Base-by-base conservation (phyloP, 1,284 basidiomycete genomes). In the Ganoderma sp. region DNA sequence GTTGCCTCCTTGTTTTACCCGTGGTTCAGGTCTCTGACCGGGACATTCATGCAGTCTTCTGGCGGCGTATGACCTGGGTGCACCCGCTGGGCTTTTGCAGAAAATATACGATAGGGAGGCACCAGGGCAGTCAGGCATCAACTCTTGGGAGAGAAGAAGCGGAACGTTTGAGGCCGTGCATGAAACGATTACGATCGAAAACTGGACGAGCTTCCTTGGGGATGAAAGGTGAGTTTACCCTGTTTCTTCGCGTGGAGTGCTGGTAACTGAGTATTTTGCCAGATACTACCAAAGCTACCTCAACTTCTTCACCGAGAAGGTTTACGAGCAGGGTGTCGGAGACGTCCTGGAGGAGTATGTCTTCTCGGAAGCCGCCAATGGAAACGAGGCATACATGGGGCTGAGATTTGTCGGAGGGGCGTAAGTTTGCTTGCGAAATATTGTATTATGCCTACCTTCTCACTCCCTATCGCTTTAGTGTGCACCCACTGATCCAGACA, bases 61-160 rank as follows among this genome's bases (percentile, higher is more conserved):
- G 0, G 88, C 90, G 1, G 86, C 88, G 2, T 92, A 91, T 72
- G 87, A 91, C 68, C 78, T 92, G 25, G 90, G 90, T 0, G 89
- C 88, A 0, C 74, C 87, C 0, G 74, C 85, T 0, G 78, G 81
- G 19, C 79, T 88, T 14, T 71, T 92, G 50, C 81, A 86, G 69
- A 82, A 84, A 48, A 87, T 88, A 43, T 88, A 86, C 70, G 83
- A 86, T 22, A 71, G 77, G 1, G 83, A 86, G 62, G 76, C 76
- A 0, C 72, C 75, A 41, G 72, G 73, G 8, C 83, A 87, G 68
- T 80, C 84, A 2, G 83, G 85, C 83, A 88, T 37, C 77, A 84
- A 65, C 76, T 82, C 0, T 79, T 80, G 34, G 81, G 81, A 25
- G 76, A 75, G n/a, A 73, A 75, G 65, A 76, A 78, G 22, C 34